Conservation (phyloP, 768 basidiomycete genomes). For the Mycena vitilis region DNA sequence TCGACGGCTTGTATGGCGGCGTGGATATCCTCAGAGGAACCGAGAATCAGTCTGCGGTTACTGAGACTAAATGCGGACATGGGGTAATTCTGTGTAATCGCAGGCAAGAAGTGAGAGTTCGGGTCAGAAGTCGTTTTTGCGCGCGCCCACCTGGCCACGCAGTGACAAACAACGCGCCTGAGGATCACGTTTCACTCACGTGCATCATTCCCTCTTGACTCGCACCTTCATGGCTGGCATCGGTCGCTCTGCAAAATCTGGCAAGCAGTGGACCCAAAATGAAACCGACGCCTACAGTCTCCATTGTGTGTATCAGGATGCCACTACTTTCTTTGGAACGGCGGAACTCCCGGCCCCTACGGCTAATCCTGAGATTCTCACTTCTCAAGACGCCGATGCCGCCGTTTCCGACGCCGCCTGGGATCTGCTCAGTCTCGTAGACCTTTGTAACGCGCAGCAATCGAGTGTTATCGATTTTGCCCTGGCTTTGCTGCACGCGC, state of each 20-base stretch:
- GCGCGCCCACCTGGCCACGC: too few species aligned
- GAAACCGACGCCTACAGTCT: slow-evolving; percentile 3
- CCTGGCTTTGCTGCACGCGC: slow-evolving; percentile 37
- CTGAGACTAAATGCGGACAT: too few species aligned
- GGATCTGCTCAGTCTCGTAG: slow-evolving; percentile 38
- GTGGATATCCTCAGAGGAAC: too few species aligned
- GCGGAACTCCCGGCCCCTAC: too few species aligned
- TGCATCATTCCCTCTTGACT: too few species aligned
- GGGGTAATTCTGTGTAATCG: too few species aligned
- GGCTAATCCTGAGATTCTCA: slow-evolving; percentile 21
- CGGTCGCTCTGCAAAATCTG: neutral
- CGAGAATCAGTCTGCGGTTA: too few species aligned
- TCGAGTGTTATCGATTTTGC: slow-evolving; percentile 47
- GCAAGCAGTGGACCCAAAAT: neutral
- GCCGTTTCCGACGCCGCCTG: slow-evolving; percentile 16
- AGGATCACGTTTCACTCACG: too few species aligned
- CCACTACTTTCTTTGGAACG: slow-evolving; percentile 21
- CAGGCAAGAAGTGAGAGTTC: too few species aligned
- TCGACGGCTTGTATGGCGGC: too few species aligned
- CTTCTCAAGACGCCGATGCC: slow-evolving; percentile 8
- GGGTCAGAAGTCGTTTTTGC: too few species aligned
- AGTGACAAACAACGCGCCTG: too few species aligned
- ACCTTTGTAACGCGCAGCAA: slow-evolving; percentile 40
- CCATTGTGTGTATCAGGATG: slow-evolving; percentile 18
- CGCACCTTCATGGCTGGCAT: neutral